Evolutionary conservation across 257 asterid species (phyloP).

Genomic region (Capsicum rhomboideum): DNA sequence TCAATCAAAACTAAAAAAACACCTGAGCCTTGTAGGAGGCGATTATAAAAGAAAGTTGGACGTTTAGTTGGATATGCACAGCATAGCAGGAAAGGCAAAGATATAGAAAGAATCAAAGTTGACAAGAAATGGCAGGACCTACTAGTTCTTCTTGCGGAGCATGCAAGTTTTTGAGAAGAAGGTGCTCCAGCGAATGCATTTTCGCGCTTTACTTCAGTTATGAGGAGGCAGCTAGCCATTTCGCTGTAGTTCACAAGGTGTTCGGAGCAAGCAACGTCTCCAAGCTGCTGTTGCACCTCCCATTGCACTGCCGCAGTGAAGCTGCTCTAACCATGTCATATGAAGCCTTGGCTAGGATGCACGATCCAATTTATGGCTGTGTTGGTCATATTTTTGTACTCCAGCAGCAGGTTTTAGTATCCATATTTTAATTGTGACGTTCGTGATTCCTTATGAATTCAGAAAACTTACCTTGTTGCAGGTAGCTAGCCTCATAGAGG

Average conservation of each 20-base stretch:
- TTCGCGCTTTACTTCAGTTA: slow-evolving; percentile 63
- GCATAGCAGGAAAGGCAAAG: background rate
- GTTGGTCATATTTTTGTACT: slow-evolving; percentile 59
- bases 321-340: slow-evolving; percentile 53
- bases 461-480: slow-evolving; percentile 6
- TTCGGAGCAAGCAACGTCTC: slow-evolving; percentile 80
- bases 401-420: slow-evolving; percentile 43
- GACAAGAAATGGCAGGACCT: slow-evolving; percentile 34
- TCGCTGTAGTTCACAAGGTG: slow-evolving; percentile 62
- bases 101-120: background rate
- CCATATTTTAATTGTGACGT: background rate
- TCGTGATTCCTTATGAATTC: background rate
- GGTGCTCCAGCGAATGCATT: slow-evolving; percentile 52
- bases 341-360: slow-evolving; percentile 62
- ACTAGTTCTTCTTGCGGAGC: slow-evolving; percentile 68
- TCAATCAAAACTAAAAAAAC: slow-evolving; percentile 4
- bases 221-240: slow-evolving; percentile 46
- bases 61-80: background rate
- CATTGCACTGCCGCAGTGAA: slow-evolving; percentile 34
- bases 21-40: slow-evolving; percentile 9
- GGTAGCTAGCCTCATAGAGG: slow-evolving; percentile 64
- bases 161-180: slow-evolving; percentile 64
- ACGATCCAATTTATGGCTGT: slow-evolving; percentile 69
- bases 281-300: slow-evolving; percentile 44
- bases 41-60: slow-evolving; percentile 28